phyloP scores from a whole-genome alignment of 352 stramenopile genomes.

The Phytophthora aleatoria region DNA sequence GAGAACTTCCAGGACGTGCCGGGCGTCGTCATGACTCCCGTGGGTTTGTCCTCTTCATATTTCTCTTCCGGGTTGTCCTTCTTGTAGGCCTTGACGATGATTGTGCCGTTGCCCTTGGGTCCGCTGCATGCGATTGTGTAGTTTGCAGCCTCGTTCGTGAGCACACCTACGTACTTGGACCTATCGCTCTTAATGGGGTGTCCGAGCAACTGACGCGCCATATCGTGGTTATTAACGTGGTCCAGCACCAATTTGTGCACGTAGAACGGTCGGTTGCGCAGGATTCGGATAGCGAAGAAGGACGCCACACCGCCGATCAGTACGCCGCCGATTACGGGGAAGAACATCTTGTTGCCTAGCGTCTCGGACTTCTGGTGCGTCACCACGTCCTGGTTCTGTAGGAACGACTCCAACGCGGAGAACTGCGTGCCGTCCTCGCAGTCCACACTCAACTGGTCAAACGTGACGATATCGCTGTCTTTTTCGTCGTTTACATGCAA shows the following conservation, averaged over 20 bases:
- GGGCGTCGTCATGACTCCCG: constrained; percentile 55
- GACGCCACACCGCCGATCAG: constrained; percentile 68
- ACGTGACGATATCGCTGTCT: constrained; percentile 50
- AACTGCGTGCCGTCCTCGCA: constrained; percentile 55
- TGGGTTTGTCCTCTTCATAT: constrained; percentile 12
- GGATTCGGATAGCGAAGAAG: constrained; percentile 77
- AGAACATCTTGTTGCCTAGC: constrained; percentile 72
- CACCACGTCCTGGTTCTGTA: constrained; percentile 54
- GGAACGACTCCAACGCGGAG: constrained; percentile 66
- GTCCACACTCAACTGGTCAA: constrained; percentile 55
- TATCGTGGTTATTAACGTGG: constrained; percentile 75
- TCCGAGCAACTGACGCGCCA: constrained; percentile 58
- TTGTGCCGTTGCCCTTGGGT: constrained; percentile 67
- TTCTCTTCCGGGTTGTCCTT: constrained; percentile 35
- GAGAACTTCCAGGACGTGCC: constrained; percentile 81
- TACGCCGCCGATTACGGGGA: constrained; percentile 63
- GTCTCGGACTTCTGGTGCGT: constrained; percentile 66
- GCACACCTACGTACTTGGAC: constrained; percentile 65
- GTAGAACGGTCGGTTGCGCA: constrained; percentile 80
- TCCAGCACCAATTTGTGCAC: constrained; percentile 81
- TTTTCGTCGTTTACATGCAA: constrained; percentile 18
- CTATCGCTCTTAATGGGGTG: constrained; percentile 77
- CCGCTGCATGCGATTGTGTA: constrained; percentile 74
- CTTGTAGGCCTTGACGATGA: constrained; percentile 82
- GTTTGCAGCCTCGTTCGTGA: constrained; percentile 65